Percentiles rank a stretch among this genome's conserved stretches.
Conservation (phyloP, 2,329 filamentous ascomycete species). For the Stemphylium vesicarium region DNA sequence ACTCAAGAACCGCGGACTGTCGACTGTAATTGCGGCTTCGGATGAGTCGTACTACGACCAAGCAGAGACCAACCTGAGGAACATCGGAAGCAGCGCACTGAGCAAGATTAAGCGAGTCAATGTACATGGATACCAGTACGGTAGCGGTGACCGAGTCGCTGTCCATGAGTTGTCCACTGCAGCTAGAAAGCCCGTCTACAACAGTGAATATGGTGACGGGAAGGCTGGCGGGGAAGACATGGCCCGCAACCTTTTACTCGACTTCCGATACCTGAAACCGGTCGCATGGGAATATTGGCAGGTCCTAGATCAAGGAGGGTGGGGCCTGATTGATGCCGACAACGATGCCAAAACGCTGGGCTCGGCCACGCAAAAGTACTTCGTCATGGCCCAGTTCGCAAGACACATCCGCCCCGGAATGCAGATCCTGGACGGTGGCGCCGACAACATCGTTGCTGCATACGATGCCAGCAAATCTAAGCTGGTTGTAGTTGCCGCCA, state of each 20-base stretch:
- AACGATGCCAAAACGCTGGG: constrained; percentile 14
- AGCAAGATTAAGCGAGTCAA: constrained; percentile 8
- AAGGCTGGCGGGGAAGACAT: constrained; percentile 4
- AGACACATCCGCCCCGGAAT: constrained; percentile 12
- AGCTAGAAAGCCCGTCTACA: constrained; percentile 7
- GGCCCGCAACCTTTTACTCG: constrained; percentile 5
- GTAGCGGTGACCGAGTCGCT: constrained; percentile 6
- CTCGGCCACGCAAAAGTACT: constrained; percentile 9
- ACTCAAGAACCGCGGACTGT: constrained; percentile 3
- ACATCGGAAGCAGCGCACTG: constrained; percentile 11
- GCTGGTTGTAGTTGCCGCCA: constrained; percentile 11
- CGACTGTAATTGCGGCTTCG: constrained; percentile 9
- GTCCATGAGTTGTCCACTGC: constrained; percentile 2
- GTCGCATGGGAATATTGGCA: constrained; percentile 15
- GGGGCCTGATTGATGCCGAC: constrained; percentile 10
- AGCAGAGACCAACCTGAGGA: constrained; percentile 5
- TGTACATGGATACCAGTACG: constrained; percentile 13
- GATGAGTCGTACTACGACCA: constrained; percentile 17
- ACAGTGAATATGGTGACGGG: constrained; percentile 15
- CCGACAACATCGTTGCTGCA: constrained; percentile 10
- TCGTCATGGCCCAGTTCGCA: constrained; percentile 13
- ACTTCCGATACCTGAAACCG: constrained; percentile 12
- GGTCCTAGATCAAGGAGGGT: constrained; percentile 8
- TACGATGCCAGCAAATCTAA: constrained; percentile 9
- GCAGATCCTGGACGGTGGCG: constrained; percentile 11